Evolutionary conservation across 2,329 filamentous ascomycete species (phyloP).

Genomic region (Penicillium digitatum): DNA sequence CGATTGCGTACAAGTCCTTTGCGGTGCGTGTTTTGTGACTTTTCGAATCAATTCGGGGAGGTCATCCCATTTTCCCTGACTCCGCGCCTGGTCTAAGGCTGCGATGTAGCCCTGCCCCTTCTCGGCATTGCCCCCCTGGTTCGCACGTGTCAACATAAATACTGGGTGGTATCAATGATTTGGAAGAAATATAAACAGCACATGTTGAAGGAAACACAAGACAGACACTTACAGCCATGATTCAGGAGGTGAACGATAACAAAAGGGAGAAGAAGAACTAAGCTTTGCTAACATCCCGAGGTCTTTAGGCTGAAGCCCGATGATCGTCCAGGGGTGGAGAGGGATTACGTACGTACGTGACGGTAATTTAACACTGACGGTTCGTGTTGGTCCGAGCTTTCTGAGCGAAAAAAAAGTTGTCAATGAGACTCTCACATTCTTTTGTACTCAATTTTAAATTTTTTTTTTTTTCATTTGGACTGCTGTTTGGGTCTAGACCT

Average conservation of each 20-base stretch:
- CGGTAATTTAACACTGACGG: conserved; percentile 27
- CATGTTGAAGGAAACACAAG: conserved; percentile 5
- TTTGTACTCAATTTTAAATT: no score
- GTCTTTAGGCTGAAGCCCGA: conserved; percentile 11
- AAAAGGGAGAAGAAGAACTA: conserved; percentile 13
- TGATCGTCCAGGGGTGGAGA: conserved; percentile 26
- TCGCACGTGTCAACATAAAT: conserved; percentile 20
- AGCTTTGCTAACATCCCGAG: conserved; percentile 5
- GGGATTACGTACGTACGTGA: conserved; percentile 23
- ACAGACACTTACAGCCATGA: conserved; percentile 22
- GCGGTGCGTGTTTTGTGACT: conserved; percentile 86
- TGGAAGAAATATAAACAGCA: conserved; percentile 4
- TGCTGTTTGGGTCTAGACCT: conserved; percentile 1
- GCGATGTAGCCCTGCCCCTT: conserved; percentile 81
- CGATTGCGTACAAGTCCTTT: conserved; percentile 65
- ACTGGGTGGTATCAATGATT: conserved; percentile 11
- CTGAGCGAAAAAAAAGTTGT: conserved; percentile 19
- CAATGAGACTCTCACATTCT: conserved; percentile 10
- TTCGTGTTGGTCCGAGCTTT: conserved; percentile 34
- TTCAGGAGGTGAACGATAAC: conserved; percentile 17
- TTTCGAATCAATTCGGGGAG: conserved; percentile 89
- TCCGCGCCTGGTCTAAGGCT: conserved; percentile 79
- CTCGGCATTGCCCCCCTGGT: conserved; percentile 52
- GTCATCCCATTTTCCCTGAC: conserved; percentile 79
- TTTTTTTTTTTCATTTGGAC: neutral